Evolutionary conservation across 495 filamentous ascomycete species (phyloP).

Genomic region (Neurospora sp.): DNA sequence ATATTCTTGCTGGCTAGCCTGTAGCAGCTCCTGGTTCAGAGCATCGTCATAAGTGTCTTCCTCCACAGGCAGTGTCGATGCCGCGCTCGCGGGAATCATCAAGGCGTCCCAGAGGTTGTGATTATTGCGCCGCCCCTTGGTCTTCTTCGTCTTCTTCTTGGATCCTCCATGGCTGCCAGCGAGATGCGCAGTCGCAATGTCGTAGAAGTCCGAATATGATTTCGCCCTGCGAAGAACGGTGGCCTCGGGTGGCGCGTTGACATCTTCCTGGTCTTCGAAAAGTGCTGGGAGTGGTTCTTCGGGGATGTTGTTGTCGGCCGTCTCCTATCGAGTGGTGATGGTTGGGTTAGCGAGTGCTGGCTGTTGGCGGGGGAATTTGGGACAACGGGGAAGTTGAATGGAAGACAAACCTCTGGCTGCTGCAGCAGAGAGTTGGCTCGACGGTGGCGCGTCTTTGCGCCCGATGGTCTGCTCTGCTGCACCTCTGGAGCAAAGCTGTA

Average conservation of each 20-base stretch:
- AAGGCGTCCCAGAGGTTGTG: conserved; percentile 26
- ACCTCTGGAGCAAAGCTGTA: conserved; percentile 48
- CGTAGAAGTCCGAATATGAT: conserved; percentile 66
- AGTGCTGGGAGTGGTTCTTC: conserved; percentile 33
- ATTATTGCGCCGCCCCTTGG: conserved; percentile 27
- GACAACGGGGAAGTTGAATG: background rate
- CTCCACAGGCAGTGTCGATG: conserved; percentile 46
- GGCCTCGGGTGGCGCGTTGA: conserved; percentile 49
- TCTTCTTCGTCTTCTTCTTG: conserved; percentile 31
- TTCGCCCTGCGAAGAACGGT: conserved; percentile 55
- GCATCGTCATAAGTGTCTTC: conserved; percentile 48
- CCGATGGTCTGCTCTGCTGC: conserved; percentile 28
- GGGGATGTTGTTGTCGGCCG: conserved; percentile 26
- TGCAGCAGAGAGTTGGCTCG: conserved; percentile 56
- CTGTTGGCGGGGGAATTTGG: background rate
- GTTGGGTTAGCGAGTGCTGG: conserved; percentile 1
- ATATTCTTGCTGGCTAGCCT: conserved; percentile 78
- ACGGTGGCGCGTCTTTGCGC: conserved; percentile 35
- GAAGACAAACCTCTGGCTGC: conserved; percentile 49
- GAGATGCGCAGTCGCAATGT: conserved; percentile 47
- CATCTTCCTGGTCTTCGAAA: conserved; percentile 39
- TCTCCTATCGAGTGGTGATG: conserved; percentile 21
- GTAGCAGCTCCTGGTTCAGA: conserved; percentile 55
- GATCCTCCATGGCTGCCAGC: conserved; percentile 36
- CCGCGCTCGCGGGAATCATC: conserved; percentile 38